phyloP scores from a whole-genome alignment of 2,329 filamentous ascomycete species.

The Calonectria pseudoreteaudii region DNA sequence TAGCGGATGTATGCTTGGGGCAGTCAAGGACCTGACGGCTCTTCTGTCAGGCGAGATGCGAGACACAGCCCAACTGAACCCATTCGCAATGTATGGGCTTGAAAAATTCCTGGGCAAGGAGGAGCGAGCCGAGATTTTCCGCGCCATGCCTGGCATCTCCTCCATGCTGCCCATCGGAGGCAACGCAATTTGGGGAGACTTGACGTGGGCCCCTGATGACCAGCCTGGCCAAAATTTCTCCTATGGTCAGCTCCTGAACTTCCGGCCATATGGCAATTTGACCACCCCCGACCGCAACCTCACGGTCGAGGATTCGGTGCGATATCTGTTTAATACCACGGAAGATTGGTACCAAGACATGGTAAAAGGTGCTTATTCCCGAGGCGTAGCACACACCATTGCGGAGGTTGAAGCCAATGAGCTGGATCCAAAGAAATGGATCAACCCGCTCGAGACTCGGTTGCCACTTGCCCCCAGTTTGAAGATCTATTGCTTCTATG shows the following conservation, averaged over 20 bases:
- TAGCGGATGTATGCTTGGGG: constrained; percentile 96
- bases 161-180: constrained; percentile 97
- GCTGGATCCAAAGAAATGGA: constrained; percentile 84
- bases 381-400: constrained; percentile 84
- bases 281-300: constrained; percentile 78
- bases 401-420: constrained; percentile 87
- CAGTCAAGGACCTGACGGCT: constrained; percentile 89
- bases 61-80: constrained; percentile 95
- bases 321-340: constrained; percentile 81
- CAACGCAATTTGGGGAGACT: constrained; percentile 93
- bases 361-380: constrained; percentile 82
- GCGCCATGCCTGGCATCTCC: constrained; percentile 95
- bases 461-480: constrained; percentile 88
- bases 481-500: constrained; percentile 98
- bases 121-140: constrained; percentile 92
- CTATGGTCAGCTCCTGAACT: constrained; percentile 88
- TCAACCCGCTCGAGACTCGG: constrained; percentile 92
- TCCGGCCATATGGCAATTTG: constrained; percentile 74
- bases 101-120: constrained; percentile 94
- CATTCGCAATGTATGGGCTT: constrained; percentile 95
- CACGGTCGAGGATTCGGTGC: constrained; percentile 81
- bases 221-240: constrained; percentile 76
- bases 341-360: constrained; percentile 88
- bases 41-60: constrained; percentile 98
- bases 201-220: constrained; percentile 90